These are phyloP conservation scores for Ampelocalamus luodianensis DNA, from an alignment of 176 grass and related monocot species.

Conservation along the genomic window DNA sequence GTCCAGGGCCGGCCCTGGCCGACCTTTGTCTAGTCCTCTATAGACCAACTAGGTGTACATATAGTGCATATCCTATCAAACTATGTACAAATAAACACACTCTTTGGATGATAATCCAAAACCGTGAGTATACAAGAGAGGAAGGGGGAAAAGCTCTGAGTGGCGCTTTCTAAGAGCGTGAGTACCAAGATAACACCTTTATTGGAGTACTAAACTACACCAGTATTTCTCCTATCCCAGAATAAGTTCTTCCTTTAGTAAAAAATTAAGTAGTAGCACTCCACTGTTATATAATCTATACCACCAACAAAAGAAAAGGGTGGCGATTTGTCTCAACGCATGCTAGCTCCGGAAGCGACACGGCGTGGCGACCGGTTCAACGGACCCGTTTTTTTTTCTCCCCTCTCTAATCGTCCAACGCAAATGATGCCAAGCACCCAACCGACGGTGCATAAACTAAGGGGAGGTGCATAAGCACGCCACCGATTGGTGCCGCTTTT, in stretches of 20 bases:
- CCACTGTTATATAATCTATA: not conserved
- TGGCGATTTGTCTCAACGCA: not conserved
- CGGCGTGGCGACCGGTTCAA: slow-evolving; percentile 25
- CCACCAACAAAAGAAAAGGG: not conserved
- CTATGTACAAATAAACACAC: too few relatives aligned
- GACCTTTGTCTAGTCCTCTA: too few relatives aligned
- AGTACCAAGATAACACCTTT: not conserved
- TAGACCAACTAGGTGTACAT: too few relatives aligned
- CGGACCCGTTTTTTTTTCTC: not conserved
- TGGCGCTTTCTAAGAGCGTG: too few relatives aligned
- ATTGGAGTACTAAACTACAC: not conserved
- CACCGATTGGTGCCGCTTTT: not conserved
- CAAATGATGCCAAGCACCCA: slow-evolving; percentile 44
- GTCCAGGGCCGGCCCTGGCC: too few relatives aligned
- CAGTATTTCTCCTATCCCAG: not conserved
- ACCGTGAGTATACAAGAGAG: too few relatives aligned
- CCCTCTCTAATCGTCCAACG: slow-evolving; percentile 7
- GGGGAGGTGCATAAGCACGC: not conserved
- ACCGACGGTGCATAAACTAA: slow-evolving; percentile 27
- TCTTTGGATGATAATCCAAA: too few relatives aligned
- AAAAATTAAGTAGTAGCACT: not conserved
- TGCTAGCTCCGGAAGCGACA: slow-evolving; percentile 34
- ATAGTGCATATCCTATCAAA: too few relatives aligned
- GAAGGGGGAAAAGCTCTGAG: too few relatives aligned
- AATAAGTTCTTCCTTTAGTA: not conserved